A percentile compares a stretch with the other conserved stretches of the same genome.
phyloP scores from a whole-genome alignment of 2,329 filamentous ascomycete species.

The Cladosporium austrohemisphaericum region DNA sequence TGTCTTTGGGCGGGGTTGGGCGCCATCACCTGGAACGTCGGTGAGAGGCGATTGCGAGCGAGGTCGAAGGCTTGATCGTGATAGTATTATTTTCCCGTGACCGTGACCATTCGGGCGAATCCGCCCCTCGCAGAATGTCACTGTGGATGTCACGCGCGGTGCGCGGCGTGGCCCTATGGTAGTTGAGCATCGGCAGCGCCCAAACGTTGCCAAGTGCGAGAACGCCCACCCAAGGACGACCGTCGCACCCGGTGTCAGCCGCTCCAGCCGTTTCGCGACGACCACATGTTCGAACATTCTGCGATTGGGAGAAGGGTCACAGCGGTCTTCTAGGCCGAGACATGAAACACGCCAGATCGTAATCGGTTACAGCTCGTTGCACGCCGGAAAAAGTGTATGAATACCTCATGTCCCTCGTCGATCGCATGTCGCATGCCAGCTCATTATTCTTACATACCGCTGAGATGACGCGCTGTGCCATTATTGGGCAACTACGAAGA shows the following conservation, averaged over 20 bases:
- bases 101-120: neutral
- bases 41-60: conserved; percentile 1
- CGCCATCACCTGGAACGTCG: neutral
- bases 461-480: neutral
- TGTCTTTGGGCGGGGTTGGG: conserved; percentile 6
- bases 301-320: neutral
- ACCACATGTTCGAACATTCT: conserved; percentile 6
- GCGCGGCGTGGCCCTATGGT: neutral
- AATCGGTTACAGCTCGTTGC: neutral
- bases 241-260: conserved; percentile 9
- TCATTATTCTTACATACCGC: conserved; percentile 7
- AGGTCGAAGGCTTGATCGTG: neutral
- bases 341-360: conserved; percentile 11
- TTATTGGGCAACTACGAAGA: neutral
- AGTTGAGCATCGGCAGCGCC: neutral
- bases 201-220: conserved; percentile 1
- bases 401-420: no score
- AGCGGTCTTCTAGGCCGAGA: conserved; percentile 1
- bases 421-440: neutral
- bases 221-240: conserved; percentile 1
- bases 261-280: conserved; percentile 8
- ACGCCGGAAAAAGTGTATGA: no score
- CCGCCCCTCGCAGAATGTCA: neutral
- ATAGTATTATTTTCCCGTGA: neutral
- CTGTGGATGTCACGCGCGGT: conserved; percentile 5